Evolutionary conservation across 495 filamentous ascomycete genomes (phyloP), one percentile per base, ranked within the genome.

Genomic region (Aeminium ludgeri): DNA sequence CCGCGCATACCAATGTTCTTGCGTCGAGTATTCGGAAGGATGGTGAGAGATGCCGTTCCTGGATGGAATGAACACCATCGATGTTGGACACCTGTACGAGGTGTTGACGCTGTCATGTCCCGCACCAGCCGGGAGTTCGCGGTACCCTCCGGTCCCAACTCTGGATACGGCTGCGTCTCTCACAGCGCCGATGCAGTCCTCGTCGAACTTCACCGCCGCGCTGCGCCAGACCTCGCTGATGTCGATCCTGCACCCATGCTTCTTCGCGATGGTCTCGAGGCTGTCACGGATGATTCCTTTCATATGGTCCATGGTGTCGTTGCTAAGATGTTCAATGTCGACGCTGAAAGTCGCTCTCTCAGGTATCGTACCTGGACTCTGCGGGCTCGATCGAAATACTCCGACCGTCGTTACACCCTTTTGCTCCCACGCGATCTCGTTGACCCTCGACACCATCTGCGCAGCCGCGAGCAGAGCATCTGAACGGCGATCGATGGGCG

Each of bases 41-140:
- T 78, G 73, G 55, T 79, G 76, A 41, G 69, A 73, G n/a, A 79
- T 54, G 3, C 76, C 76, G 55, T 77, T 72, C 45, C 69, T 67
- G 42, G 69, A 74, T 6, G 74, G 74, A 25, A 78, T 70, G 48
- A 80, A 79, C 35, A 78, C 72, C 75, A 80, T 79, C 38, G 67
- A 71, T 3, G 72, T 72, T 19, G 73, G 73, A 32, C 67, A 68
- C 17, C 64, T 54, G 57, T 72, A 70, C n/a, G 66, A 73, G 17
- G 73, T 67, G 45, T 72, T 73, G 34, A 74, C 72, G 47, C 61
- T 67, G 46, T 84, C 80, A 53, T 85, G 80, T 1, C 60, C 60
- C 6, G 72, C 72, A 1, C 69, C 69, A 37, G 61, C 66, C 27
- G 56, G 63, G 64, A 75, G 72, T 6, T 64, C 20, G 19, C 23